Conservation (phyloP, 345 rosid species). For the Melaleuca alternifolia region DNA sequence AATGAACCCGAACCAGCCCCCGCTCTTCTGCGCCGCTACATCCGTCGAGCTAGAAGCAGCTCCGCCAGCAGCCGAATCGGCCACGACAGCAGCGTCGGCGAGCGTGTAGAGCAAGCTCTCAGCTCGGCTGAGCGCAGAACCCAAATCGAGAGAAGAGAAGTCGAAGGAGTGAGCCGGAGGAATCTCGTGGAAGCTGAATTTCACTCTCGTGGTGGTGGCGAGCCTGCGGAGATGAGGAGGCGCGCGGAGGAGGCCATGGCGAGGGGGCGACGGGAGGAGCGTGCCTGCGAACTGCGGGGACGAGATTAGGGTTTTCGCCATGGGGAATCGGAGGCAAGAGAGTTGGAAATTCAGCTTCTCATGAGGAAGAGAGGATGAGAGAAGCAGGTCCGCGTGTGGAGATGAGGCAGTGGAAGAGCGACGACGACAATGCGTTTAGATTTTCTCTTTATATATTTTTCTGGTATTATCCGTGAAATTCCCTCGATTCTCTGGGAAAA, state of each 20-base stretch:
- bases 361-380: background rate
- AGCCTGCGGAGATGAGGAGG: constrained; percentile 40
- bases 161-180: constrained; percentile 50
- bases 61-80: constrained; percentile 33
- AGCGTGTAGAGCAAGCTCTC: constrained; percentile 75
- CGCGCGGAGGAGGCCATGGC: constrained; percentile 26
- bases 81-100: constrained; percentile 74
- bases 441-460: background rate
- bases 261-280: constrained; percentile 31
- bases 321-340: constrained; percentile 1
- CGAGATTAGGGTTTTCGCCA: constrained; percentile 82
- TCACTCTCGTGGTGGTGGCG: constrained; percentile 35
- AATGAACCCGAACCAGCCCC: constrained; percentile 92
- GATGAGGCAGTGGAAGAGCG: background rate
- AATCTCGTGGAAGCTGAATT: constrained; percentile 61
- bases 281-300: constrained; percentile 64
- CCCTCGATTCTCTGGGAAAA: background rate
- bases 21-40: constrained; percentile 50
- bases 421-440: background rate
- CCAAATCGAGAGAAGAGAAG: constrained; percentile 37
- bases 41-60: constrained; percentile 35
- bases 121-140: constrained; percentile 32
- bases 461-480: background rate
- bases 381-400: background rate
- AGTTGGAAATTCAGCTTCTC: background rate